These are phyloP conservation scores for Pleurotus cornucopiae DNA, from an alignment of 768 basidiomycete species.

Conservation along the genomic window DNA sequence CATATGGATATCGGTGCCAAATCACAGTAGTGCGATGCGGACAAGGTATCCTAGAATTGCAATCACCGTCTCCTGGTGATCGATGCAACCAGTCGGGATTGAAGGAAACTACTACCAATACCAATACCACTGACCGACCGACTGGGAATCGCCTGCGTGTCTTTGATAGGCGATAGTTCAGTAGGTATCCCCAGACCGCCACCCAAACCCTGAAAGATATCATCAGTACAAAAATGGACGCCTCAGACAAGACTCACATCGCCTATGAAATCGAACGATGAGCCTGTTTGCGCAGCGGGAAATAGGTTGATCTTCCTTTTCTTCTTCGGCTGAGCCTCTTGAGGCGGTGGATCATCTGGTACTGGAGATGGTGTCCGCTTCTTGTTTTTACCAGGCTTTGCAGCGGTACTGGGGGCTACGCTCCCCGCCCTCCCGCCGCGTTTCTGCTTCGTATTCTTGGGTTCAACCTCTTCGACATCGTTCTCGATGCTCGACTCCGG, in stretches of 20 bases:
- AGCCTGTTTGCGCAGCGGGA: constrained; percentile 32
- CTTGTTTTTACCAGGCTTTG: constrained; percentile 16
- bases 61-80: constrained; percentile 11
- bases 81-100: constrained; percentile 19
- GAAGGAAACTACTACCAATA: constrained; percentile 16
- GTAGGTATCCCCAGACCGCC: constrained; percentile 61
- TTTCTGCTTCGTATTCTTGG: constrained; percentile 10
- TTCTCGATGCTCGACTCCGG: background rate
- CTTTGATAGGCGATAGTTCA: constrained; percentile 62
- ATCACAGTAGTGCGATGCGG: too few relatives aligned
- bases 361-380: constrained; percentile 16
- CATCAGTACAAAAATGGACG: background rate
- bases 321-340: constrained; percentile 50
- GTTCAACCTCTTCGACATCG: constrained; percentile 5
- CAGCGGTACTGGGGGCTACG: constrained; percentile 14
- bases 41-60: background rate
- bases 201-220: constrained; percentile 23
- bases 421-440: constrained; percentile 18
- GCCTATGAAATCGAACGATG: constrained; percentile 39
- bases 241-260: constrained; percentile 23
- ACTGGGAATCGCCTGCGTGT: constrained; percentile 43
- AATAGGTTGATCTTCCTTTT: constrained; percentile 70
- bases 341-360: constrained; percentile 14
- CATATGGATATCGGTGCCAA: too few relatives aligned
- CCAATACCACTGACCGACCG: constrained; percentile 31